Evolutionary conservation across 2,329 filamentous ascomycete species (phyloP).

Genomic region (Aspergillus sp.): DNA sequence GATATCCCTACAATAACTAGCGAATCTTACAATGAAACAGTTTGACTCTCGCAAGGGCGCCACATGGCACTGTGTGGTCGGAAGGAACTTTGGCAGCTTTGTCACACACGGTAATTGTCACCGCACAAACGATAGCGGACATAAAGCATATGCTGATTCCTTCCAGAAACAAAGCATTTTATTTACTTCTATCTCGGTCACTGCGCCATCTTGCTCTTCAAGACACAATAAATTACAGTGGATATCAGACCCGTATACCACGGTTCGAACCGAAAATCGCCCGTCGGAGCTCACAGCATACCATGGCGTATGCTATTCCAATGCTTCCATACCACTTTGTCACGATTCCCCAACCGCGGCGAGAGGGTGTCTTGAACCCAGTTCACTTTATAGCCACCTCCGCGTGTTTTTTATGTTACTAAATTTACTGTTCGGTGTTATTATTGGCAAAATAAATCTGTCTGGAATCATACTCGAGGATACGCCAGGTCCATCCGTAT

Average conservation of each 20-base stretch:
- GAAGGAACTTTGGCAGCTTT: conserved; percentile 97
- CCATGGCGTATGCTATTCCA: neutral
- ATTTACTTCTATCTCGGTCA: conserved; percentile 99
- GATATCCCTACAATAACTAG: conserved; percentile 17
- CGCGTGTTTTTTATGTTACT: neutral
- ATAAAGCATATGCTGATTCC: conserved; percentile 12
- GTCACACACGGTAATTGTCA: conserved; percentile 81
- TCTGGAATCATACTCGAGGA: neutral
- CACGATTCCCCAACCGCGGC: conserved; percentile 9
- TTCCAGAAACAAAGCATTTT: conserved; percentile 95
- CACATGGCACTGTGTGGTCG: conserved; percentile 99
- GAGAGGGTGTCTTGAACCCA: conserved; percentile 2
- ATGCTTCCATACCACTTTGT: neutral
- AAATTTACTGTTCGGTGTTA: conserved; percentile 8
- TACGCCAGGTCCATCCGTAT: neutral
- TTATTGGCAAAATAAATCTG: conserved; percentile 10
- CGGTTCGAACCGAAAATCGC: neutral
- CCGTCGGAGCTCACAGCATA: conserved; percentile 8
- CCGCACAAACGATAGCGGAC: neutral
- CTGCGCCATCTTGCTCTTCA: conserved; percentile 97
- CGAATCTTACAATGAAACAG: conserved; percentile 50
- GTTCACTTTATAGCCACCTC: neutral
- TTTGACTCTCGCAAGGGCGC: conserved; percentile 96
- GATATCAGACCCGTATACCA: neutral
- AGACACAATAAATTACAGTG: conserved; percentile 71